Percentiles rank a stretch among this genome's conserved stretches.
phyloP scores from a whole-genome alignment of 2,329 filamentous ascomycete genomes.

The Domatiomyces catenatus region DNA sequence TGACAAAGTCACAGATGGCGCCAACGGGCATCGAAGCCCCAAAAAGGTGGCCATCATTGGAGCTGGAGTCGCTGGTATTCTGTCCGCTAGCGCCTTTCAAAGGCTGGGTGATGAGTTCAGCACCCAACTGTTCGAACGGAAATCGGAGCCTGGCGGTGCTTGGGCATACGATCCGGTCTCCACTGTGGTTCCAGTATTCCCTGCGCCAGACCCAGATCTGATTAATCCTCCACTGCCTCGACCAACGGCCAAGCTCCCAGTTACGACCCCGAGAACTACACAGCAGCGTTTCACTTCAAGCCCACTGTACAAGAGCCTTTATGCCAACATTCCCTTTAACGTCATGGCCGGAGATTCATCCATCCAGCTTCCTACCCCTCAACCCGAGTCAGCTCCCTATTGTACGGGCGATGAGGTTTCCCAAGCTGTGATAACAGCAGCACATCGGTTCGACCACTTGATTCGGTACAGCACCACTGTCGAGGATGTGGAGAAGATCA shows the following conservation, averaged over 20 bases:
- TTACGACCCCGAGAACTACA: neutral
- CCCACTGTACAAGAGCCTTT: neutral
- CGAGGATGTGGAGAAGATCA: neutral
- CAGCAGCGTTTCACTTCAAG: neutral
- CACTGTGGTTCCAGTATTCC: neutral
- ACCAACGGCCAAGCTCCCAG: neutral
- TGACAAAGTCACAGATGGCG: no score
- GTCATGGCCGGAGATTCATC: neutral
- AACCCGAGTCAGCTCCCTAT: no score
- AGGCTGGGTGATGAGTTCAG: neutral
- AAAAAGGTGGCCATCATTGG: neutral
- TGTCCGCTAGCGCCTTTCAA: neutral
- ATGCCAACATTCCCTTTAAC: neutral
- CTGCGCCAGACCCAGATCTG: neutral
- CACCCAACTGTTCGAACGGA: neutral
- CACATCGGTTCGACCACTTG: neutral
- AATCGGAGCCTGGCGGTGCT: neutral
- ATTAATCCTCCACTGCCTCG: neutral
- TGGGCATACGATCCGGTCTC: neutral
- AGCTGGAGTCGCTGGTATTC: neutral
- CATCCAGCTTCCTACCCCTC: no score
- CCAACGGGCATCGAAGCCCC: neutral
- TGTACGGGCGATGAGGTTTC: no score
- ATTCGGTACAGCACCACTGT: neutral
- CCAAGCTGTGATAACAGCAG: neutral